Base-by-base conservation (phyloP, 768 basidiomycete species). In the Suillus brevipes region DNA sequence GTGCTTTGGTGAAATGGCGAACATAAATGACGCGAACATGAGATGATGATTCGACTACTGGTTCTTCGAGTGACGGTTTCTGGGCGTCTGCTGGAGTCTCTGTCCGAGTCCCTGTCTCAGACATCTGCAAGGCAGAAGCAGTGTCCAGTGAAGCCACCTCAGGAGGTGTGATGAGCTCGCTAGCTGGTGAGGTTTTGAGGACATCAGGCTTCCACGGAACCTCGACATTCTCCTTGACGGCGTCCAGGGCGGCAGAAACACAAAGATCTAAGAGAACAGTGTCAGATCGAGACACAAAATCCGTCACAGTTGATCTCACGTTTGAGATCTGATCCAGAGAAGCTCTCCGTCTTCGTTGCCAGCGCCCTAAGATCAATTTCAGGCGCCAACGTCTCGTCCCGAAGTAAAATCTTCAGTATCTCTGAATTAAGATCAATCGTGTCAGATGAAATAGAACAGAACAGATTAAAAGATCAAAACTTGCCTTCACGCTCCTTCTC, bases 251-350 rank as follows among this genome's bases (percentile, higher is more conserved):
- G 31, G 95, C 95, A 61, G 92, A 89, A 34, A 98, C 95, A 74
- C 95, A 96, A 25, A 97, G 78, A 77, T 98, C 95, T 97, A 70
- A 9, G 61, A 53, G 58, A 63, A 61, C 60, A 40, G 62, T 36
- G 6, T 7, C 45, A 10, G 7, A 20, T 25, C 6, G 52, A 43
- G 34, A 42, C 64, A 57, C 28, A 42, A 25, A 7, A 28, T 4
- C 10, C 28, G 4, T 20, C 28, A 45, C 42, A 53, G 16, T 28
- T 4, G 62, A 18, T 81, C 91, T 73, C 65, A 97, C 95, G 94
- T 77, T 97, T 97, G 65, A 98, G 81, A 75, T 98, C 95, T 34
- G 95, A 97, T 18, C 95, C 95, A 64, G 95, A 98, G 76, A 95
- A 98, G 61, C 85, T 87, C 62, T 92, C 91, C 0, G 94, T 94